Conservation (phyloP, 495 filamentous ascomycete genomes). For the Neurospora sublineolata region DNA sequence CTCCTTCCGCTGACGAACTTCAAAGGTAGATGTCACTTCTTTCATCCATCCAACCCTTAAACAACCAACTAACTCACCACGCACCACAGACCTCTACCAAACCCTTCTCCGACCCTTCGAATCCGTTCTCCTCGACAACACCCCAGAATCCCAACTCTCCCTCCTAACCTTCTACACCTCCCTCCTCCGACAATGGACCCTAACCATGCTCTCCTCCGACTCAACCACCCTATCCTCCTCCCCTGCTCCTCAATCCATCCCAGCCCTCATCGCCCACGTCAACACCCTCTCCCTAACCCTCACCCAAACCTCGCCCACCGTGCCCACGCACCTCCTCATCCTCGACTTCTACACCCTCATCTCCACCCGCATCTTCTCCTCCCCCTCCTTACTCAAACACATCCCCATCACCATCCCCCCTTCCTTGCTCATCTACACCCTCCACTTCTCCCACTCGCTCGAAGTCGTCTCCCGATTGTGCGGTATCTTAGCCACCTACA, state of each 20-base stretch:
- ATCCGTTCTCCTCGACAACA: slow-evolving; percentile 40
- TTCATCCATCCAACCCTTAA: background rate
- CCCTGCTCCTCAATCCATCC: slow-evolving; percentile 22
- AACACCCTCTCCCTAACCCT: slow-evolving; percentile 53
- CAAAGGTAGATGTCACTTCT: slow-evolving; percentile 27
- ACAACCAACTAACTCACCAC: background rate
- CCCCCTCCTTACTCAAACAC: slow-evolving; percentile 34
- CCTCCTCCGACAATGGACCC: slow-evolving; percentile 61
- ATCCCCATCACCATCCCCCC: slow-evolving; percentile 58
- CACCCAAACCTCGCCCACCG: slow-evolving; percentile 34
- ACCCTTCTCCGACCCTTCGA: slow-evolving; percentile 49
- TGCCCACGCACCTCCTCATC: slow-evolving; percentile 37
- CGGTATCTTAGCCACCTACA: slow-evolving; percentile 55
- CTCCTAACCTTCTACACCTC: slow-evolving; percentile 60
- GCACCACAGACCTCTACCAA: slow-evolving; percentile 45
- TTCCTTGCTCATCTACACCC: slow-evolving; percentile 54
- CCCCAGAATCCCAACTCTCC: slow-evolving; percentile 34
- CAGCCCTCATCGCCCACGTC: slow-evolving; percentile 43
- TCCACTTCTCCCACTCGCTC: slow-evolving; percentile 52
- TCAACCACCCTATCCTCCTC: slow-evolving; percentile 9
- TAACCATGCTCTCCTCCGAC: slow-evolving; percentile 26
- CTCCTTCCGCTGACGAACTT: slow-evolving; percentile 51
- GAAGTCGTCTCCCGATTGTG: slow-evolving; percentile 61
- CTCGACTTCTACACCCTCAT: slow-evolving; percentile 59
- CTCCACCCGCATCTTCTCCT: slow-evolving; percentile 40